phyloP scores from a whole-genome alignment of 768 basidiomycete species.

The Kwoniella dendrophila region DNA sequence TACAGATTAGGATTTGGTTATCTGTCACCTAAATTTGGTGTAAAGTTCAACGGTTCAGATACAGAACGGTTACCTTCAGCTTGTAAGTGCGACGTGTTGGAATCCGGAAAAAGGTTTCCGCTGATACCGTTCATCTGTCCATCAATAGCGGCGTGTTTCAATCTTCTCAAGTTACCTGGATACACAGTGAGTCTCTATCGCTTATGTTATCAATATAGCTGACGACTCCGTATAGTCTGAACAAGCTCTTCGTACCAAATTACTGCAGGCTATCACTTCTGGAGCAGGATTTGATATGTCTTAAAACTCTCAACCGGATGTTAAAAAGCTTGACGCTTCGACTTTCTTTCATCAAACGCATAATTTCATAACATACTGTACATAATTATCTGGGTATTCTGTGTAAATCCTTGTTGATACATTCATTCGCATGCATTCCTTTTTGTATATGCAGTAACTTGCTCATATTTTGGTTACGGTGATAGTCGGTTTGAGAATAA shows the following conservation, averaged over 20 bases:
- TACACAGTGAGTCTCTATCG: slow-evolving; percentile 34
- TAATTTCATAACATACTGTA: too few relatives aligned
- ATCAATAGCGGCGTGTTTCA: slow-evolving; percentile 84
- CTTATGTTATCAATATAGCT: background rate
- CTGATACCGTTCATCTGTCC: background rate
- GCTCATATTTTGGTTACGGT: too few relatives aligned
- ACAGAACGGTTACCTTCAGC: slow-evolving; percentile 53
- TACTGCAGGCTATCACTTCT: slow-evolving; percentile 81
- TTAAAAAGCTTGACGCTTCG: too few relatives aligned
- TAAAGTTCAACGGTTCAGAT: slow-evolving; percentile 77
- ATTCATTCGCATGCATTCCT: background rate
- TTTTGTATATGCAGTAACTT: background rate
- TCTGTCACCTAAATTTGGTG: slow-evolving; percentile 81
- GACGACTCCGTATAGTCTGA: slow-evolving; percentile 63
- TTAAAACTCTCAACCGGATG: too few relatives aligned
- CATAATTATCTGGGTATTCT: too few relatives aligned
- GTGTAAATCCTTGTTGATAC: too few relatives aligned
- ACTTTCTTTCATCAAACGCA: too few relatives aligned
- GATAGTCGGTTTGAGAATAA: slow-evolving; percentile 14
- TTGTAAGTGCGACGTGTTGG: slow-evolving; percentile 25
- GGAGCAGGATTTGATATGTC: slow-evolving; percentile 93
- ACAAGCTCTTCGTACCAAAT: slow-evolving; percentile 68
- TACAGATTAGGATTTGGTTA: slow-evolving; percentile 53
- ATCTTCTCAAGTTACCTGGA: slow-evolving; percentile 74
- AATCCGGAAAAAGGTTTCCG: background rate